These are phyloP conservation scores for Serendipita sp. DNA, from an alignment of 768 basidiomycete genomes.

Conservation along the genomic window DNA sequence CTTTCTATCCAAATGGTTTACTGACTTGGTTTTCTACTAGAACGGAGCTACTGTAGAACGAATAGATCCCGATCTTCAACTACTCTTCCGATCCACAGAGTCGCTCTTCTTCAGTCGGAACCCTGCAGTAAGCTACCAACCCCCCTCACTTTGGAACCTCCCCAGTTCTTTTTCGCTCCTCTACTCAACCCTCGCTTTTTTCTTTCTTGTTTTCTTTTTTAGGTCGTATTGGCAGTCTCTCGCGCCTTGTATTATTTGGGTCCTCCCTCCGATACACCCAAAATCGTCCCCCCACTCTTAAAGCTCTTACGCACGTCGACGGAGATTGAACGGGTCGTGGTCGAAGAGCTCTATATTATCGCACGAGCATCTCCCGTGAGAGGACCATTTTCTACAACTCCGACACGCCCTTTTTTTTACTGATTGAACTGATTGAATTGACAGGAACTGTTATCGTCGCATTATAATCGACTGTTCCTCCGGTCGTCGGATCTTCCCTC, in stretches of 20 bases:
- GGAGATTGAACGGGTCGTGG: constrained; percentile 61
- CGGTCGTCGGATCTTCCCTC: constrained; percentile 46
- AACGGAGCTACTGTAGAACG: constrained; percentile 21
- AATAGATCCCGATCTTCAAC: constrained; percentile 58
- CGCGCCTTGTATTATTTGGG: constrained; percentile 61
- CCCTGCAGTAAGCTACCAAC: constrained; percentile 71
- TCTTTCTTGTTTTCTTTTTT: constrained; percentile 51
- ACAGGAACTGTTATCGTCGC: constrained; percentile 46
- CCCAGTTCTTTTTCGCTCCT: too few relatives aligned
- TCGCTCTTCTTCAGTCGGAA: constrained; percentile 76
- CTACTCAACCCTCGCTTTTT: constrained; percentile 21
- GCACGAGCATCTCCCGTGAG: constrained; percentile 51
- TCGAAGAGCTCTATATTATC: constrained; percentile 56
- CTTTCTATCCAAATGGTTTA: not conserved
- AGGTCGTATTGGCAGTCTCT: constrained; percentile 70
- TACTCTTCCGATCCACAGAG: constrained; percentile 54
- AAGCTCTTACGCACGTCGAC: constrained; percentile 42
- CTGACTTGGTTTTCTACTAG: not conserved
- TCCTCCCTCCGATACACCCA: constrained; percentile 35
- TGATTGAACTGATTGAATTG: not conserved
- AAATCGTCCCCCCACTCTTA: constrained; percentile 56
- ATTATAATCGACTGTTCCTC: constrained; percentile 53
- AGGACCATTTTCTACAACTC: constrained; percentile 4
- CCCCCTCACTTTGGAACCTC: too few relatives aligned
- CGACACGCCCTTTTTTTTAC: constrained; percentile 5